Conservation (phyloP, 495 filamentous ascomycete species). For the Friedmanniomyces simplex region DNA sequence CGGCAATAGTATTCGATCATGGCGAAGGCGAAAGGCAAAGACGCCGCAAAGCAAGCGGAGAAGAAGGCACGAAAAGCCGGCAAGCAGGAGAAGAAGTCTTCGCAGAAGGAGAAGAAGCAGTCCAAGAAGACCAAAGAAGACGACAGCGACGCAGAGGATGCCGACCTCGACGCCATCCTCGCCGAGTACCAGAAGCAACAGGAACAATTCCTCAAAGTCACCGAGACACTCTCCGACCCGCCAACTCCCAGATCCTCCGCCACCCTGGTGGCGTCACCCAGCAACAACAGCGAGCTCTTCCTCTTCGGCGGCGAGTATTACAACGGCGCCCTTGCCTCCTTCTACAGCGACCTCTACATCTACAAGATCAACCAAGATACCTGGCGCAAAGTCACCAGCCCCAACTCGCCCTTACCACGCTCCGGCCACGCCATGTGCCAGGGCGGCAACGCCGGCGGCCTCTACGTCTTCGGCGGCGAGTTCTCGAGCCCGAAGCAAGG, state of each 20-base stretch:
- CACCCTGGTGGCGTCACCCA: constrained; percentile 71
- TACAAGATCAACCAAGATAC: constrained; percentile 78
- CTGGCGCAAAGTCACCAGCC: constrained; percentile 79
- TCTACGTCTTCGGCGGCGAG: constrained; percentile 86
- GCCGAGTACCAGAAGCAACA: constrained; percentile 73
- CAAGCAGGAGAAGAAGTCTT: constrained; percentile 56
- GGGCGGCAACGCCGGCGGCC: constrained; percentile 69
- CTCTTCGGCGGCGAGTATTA: constrained; percentile 77
- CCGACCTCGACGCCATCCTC: constrained; percentile 95
- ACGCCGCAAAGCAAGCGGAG: constrained; percentile 41
- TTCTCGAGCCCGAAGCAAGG: constrained; percentile 84
- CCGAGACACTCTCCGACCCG: constrained; percentile 64
- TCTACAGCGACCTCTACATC: constrained; percentile 69
- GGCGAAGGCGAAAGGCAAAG: constrained; percentile 43
- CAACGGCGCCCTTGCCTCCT: constrained; percentile 51
- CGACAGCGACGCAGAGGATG: constrained; percentile 77
- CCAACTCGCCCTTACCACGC: constrained; percentile 82
- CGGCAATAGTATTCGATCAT: not conserved
- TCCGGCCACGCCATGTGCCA: constrained; percentile 90
- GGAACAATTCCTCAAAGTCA: constrained; percentile 86
- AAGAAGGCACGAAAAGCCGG: constrained; percentile 54
- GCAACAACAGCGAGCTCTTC: constrained; percentile 79
- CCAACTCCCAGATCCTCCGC: constrained; percentile 69
- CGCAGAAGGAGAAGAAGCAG: constrained; percentile 51
- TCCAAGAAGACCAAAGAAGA: constrained; percentile 42